Percentiles rank a stretch among this genome's conserved stretches.
phyloP scores from a whole-genome alignment of 306 rosid species.

The Rosa persica region DNA sequence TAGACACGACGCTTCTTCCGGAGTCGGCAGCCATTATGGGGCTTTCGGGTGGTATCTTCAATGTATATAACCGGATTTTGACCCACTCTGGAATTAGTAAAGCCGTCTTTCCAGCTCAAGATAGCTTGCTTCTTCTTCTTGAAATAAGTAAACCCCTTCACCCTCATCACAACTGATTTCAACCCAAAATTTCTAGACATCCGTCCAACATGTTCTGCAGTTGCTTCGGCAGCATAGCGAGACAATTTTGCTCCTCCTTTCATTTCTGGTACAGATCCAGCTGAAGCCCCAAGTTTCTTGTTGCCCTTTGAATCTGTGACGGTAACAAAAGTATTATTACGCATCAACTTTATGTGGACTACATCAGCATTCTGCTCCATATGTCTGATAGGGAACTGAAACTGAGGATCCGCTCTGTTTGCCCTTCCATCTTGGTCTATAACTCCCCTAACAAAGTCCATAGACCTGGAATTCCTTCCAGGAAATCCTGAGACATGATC shows the following conservation, averaged over 20 bases:
- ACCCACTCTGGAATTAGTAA: constrained; percentile 46
- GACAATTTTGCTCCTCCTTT: constrained; percentile 67
- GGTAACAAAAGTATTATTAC: constrained; percentile 71
- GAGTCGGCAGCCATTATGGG: constrained; percentile 71
- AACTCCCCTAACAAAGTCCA: constrained; percentile 50
- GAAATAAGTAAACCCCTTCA: constrained; percentile 67
- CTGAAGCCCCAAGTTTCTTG: constrained; percentile 58
- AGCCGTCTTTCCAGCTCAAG: constrained; percentile 73
- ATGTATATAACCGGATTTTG: constrained; percentile 54
- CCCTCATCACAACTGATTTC: constrained; percentile 75
- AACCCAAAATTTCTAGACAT: constrained; percentile 57
- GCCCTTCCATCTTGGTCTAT: constrained; percentile 44
- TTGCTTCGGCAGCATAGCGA: constrained; percentile 71
- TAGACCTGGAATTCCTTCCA: constrained; percentile 10
- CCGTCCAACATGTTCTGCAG: constrained; percentile 74
- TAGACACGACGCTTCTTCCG: constrained; percentile 56
- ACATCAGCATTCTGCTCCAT: constrained; percentile 61
- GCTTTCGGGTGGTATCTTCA: constrained; percentile 66
- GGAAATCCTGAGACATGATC: constrained; percentile 12
- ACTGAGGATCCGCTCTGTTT: constrained; percentile 17
- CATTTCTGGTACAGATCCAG: constrained; percentile 63
- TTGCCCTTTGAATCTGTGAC: constrained; percentile 73
- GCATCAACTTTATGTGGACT: constrained; percentile 76
- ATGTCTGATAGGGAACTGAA: neutral
- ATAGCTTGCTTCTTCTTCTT: constrained; percentile 76